Evolutionary conservation across 164 flowering plant genomes (phyloP).

Genomic region (Vitis labrusca): DNA sequence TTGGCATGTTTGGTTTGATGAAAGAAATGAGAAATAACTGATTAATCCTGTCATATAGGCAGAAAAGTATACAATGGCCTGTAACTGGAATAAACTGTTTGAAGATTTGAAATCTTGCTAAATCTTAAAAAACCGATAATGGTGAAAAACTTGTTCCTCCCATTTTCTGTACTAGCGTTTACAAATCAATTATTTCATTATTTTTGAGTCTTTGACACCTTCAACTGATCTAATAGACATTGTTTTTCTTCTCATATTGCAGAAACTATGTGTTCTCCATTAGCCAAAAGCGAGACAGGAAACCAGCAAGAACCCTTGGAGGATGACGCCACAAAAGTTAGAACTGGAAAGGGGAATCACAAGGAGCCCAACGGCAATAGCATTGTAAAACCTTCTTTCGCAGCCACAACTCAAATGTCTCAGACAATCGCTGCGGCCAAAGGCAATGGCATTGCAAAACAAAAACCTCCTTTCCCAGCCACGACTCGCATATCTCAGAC

Average conservation of each 20-base stretch:
- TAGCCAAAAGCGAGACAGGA: slow-evolving; percentile 6
- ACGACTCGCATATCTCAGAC: not conserved
- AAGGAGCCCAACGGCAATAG: slow-evolving; percentile 7
- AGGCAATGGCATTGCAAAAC: not conserved
- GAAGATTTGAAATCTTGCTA: no score
- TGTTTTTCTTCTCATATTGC: not conserved
- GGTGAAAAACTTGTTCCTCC: no score
- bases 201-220: not conserved
- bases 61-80: no score
- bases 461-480: not conserved
- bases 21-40: no score
- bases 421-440: not conserved
- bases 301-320: slow-evolving; percentile 8
- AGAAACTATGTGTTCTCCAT: slow-evolving; percentile 25
- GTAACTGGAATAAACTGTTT: no score
- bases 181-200: no score
- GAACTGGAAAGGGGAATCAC: not conserved
- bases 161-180: not conserved
- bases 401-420: not conserved
- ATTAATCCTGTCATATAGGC: no score
- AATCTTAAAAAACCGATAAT: no score
- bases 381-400: slow-evolving; percentile 4
- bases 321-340: slow-evolving; percentile 6
- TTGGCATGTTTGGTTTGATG: no score
- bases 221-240: not conserved